Evolutionary conservation across 169 alveolate genomes (phyloP), one percentile per base, ranked within the genome.

Genomic region (Eimeria sp.): DNA sequence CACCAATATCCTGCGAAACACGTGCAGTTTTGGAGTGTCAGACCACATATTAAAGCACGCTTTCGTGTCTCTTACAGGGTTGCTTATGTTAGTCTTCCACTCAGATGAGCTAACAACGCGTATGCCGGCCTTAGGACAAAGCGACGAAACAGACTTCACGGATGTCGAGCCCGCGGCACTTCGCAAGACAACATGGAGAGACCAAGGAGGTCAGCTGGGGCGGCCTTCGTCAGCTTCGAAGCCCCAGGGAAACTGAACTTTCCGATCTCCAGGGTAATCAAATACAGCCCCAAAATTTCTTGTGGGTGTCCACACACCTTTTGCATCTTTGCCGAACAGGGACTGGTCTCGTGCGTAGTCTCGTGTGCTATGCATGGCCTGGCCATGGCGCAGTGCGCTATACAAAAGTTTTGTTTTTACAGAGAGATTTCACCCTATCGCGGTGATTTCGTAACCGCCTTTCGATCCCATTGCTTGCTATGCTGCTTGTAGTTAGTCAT

Each of bases 1-100:
- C 97, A 97, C 98, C 22, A 97, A 97, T 70, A 96, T 97, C 6
- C 97, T 99, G 63, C 96, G 97, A 72, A 98, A 98, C 82, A 97
- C 98, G 6, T 99, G 99, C 95, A 97, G 98, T 54, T 98, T 98
- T 91, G 98, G 98, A 14, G 98, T 97, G 49, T 93, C 96, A 16
- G 98, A 96, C 78, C 96, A 97, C 63, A 93, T 97, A 61, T 95
- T 98, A 61, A 96, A 97, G 89, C 95, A 97, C 30, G 98, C 98
- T 14, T 97, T 95, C 72, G 97, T 95, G 20, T 95, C 96, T 30
- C 95, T 97, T 10, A 95, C 96, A 47, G 97, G 97, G 73, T 83
- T 95, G 51, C 95, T 95, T 18, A 88, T 88, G 93, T 73, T 95
- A 76, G 95, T 82, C 5, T 88, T 95, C 65, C 95, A 95, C 51